Evolutionary conservation across 495 filamentous ascomycete genomes (phyloP).

Genomic region (Tuber aestivum): DNA sequence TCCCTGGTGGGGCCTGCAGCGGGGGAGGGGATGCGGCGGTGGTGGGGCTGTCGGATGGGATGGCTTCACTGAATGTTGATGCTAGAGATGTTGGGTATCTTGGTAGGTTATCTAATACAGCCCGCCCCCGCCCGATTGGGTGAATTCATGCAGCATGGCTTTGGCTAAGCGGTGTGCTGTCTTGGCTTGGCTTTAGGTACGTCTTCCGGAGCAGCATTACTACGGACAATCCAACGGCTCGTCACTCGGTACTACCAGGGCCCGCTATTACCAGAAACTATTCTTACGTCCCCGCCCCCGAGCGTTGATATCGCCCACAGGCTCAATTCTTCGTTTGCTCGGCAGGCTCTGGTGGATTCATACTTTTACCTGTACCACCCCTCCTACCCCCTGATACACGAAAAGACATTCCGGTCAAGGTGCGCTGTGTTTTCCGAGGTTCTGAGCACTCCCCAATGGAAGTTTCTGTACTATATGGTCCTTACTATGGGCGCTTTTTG

Average conservation of each 20-base stretch:
- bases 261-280: constrained; percentile 4
- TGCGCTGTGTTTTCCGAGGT: constrained; percentile 48
- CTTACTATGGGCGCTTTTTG: constrained; percentile 52
- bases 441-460: constrained; percentile 50
- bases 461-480: constrained; percentile 51
- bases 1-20: constrained; percentile 10
- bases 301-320: constrained; percentile 13
- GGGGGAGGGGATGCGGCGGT: constrained; percentile 6
- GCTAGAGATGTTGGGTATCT: constrained; percentile 42
- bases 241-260: constrained; percentile 14
- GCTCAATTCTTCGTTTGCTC: constrained; percentile 14
- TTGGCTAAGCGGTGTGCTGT: constrained; percentile 12
- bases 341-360: constrained; percentile 47
- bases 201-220: constrained; percentile 31
- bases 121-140: neutral
- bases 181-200: constrained; percentile 23
- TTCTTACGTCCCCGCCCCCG: constrained; percentile 6
- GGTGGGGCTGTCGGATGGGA: constrained; percentile 38
- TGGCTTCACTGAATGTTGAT: constrained; percentile 43
- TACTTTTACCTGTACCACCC: constrained; percentile 52
- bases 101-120: constrained; percentile 26
- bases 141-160: constrained; percentile 3
- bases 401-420: constrained; percentile 50
- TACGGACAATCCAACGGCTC: constrained; percentile 32
- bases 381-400: constrained; percentile 53